Base-by-base conservation (phyloP, 139 green algal genomes). In the Micromonas commoda region DNA sequence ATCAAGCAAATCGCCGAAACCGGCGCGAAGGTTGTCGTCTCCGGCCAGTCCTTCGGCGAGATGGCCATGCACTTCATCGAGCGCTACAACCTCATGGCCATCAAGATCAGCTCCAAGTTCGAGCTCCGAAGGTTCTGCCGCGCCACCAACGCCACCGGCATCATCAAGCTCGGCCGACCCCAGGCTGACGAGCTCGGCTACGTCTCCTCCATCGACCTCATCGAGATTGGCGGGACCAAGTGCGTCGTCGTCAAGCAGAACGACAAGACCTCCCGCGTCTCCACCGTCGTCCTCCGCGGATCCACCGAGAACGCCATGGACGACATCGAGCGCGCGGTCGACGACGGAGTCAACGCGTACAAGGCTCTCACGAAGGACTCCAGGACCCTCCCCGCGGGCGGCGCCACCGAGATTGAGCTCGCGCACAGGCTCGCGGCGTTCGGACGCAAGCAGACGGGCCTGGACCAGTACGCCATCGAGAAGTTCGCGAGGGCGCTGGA, bases 1-100 rank as follows among this genome's bases (percentile, higher is more conserved):
- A 88, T 97, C 73, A 91, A 92, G 82, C 86, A 73, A 35, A 92
- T 98, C 33, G 85, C 87, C 29, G 92, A 86, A 5, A 77, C 66
- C 21, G 84, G 85, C 38, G 80, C 78, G 0, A 90, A 88, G 65
- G 87, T 98, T 31, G 88, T 98, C 29, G 86, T 96, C 34, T 89
- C 86, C 57, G 93, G 94, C 52, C 77, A 82, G 28, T 81, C 84
- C 26, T 90, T 97, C 82, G 94, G 93, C 16, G 95, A 98, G 81
- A 97, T 99, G 91, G 95, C 95, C 23, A 85, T 97, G 85, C 95
- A 99, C 89, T 99, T 98, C 79, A 83, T 97, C 5, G 93, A 99
- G 77, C 92, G 94, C 79, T 95, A 97, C 83, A 74, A 71, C 57
- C 45, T 88, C 29, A 85, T 88, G 82, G 88, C 84, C 13, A 69